These are phyloP conservation scores for Opeltia flavorubescens DNA, from an alignment of 495 filamentous ascomycete genomes.

Conservation along the genomic window DNA sequence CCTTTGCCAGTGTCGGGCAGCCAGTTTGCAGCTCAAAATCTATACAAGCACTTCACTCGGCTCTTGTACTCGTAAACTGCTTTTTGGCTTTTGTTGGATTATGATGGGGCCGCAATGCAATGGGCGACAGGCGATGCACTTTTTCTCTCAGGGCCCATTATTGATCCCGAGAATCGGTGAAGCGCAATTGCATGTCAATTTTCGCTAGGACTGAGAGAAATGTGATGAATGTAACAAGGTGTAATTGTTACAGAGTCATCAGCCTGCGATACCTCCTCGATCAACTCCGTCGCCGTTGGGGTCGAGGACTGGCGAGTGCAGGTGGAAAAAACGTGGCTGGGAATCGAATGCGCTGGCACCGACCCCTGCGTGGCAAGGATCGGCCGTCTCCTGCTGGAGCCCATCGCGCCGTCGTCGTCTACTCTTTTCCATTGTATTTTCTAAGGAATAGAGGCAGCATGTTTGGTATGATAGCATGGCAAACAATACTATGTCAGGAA, in stretches of 20 bases:
- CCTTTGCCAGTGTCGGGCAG: neutral
- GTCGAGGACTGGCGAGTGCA: too few relatives aligned
- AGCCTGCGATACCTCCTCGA: too few relatives aligned
- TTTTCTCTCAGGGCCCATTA: too few relatives aligned
- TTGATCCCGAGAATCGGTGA: neutral
- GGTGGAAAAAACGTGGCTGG: too few relatives aligned
- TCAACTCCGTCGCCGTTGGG: too few relatives aligned
- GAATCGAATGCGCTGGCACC: constrained; percentile 1
- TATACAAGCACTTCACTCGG: too few relatives aligned
- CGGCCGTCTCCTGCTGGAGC: neutral
- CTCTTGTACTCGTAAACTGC: neutral
- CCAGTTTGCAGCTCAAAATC: neutral
- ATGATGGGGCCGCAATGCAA: neutral
- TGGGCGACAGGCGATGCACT: too few relatives aligned
- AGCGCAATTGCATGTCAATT: neutral
- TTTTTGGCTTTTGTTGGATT: neutral
- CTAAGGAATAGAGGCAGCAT: neutral
- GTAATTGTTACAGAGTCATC: too few relatives aligned
- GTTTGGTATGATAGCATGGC: neutral
- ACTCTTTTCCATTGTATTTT: neutral
- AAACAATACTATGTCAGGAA: neutral
- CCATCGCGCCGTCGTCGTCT: neutral
- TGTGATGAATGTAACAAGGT: too few relatives aligned
- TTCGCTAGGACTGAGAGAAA: too few relatives aligned
- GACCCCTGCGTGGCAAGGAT: constrained; percentile 2